These are phyloP conservation scores for Colletotrichum zoysiae DNA, from an alignment of 2,329 filamentous ascomycete species.

Conservation along the genomic window DNA sequence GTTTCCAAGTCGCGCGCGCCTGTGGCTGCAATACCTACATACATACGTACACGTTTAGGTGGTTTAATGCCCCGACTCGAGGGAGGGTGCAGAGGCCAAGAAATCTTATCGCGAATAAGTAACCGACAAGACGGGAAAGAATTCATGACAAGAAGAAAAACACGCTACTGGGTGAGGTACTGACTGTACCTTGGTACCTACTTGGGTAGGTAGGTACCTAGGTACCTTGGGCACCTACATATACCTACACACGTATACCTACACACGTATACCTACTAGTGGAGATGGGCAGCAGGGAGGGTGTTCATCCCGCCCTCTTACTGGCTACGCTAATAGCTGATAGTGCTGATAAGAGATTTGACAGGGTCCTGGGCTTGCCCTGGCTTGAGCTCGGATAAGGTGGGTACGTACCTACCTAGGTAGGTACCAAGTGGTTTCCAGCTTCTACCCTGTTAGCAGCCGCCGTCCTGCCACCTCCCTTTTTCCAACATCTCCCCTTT, in stretches of 20 bases:
- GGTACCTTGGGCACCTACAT: too few relatives aligned
- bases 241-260: too few relatives aligned
- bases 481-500: conserved; percentile 12
- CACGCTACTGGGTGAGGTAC: not conserved
- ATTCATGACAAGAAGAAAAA: not conserved
- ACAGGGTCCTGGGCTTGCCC: conserved; percentile 4
- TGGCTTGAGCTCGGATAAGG: not conserved
- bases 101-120: not conserved
- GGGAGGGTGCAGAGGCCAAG: not conserved
- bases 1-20: not conserved
- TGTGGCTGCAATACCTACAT: not conserved
- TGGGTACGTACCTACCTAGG: not conserved
- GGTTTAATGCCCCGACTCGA: too few relatives aligned
- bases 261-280: too few relatives aligned
- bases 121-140: not conserved
- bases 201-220: too few relatives aligned
- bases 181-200: too few relatives aligned
- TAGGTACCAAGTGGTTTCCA: not conserved
- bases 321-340: conserved; percentile 22
- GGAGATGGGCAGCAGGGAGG: not conserved
- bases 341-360: conserved; percentile 30
- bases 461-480: conserved; percentile 28
- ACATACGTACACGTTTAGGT: not conserved
- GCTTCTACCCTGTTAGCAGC: not conserved
- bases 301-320: conserved; percentile 20